Evolutionary conservation across 768 basidiomycete genomes (phyloP).

Genomic region (Calocera viscosa): DNA sequence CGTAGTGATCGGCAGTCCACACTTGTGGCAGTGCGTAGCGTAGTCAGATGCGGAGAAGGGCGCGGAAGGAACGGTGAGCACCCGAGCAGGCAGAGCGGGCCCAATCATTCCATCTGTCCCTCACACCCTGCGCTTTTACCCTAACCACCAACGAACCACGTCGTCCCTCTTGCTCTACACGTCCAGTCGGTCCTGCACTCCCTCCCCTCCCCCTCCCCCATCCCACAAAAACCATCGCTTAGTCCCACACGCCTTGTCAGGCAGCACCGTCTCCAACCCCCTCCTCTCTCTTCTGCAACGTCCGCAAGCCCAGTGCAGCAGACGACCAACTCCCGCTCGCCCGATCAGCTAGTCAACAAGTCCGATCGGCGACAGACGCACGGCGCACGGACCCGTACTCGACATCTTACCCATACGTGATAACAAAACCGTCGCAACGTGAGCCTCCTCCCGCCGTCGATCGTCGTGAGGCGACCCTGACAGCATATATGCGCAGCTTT

Average conservation of each 20-base stretch:
- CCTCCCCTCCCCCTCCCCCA: not conserved
- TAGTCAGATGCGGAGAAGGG: too few relatives aligned
- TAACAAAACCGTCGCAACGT: not conserved
- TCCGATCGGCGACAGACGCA: not conserved
- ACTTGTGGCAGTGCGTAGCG: not conserved
- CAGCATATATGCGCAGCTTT: slow-evolving; percentile 3
- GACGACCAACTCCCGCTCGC: not conserved
- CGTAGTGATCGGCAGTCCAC: not conserved
- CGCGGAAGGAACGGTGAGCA: too few relatives aligned
- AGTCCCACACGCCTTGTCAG: slow-evolving; percentile 8
- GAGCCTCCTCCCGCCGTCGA: not conserved
- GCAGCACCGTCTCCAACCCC: not conserved
- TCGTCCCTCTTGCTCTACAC: not conserved
- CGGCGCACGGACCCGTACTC: not conserved
- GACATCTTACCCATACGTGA: not conserved
- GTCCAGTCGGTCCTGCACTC: not conserved
- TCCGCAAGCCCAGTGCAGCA: not conserved
- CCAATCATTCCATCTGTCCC: not conserved
- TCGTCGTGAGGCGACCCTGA: not conserved
- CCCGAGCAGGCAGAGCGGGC: not conserved
- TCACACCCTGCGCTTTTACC: not conserved
- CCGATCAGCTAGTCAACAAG: not conserved
- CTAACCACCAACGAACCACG: not conserved
- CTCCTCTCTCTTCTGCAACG: not conserved
- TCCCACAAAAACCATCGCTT: not conserved